Conservation (phyloP, 1,284 basidiomycete genomes). For the Irpex sp. region DNA sequence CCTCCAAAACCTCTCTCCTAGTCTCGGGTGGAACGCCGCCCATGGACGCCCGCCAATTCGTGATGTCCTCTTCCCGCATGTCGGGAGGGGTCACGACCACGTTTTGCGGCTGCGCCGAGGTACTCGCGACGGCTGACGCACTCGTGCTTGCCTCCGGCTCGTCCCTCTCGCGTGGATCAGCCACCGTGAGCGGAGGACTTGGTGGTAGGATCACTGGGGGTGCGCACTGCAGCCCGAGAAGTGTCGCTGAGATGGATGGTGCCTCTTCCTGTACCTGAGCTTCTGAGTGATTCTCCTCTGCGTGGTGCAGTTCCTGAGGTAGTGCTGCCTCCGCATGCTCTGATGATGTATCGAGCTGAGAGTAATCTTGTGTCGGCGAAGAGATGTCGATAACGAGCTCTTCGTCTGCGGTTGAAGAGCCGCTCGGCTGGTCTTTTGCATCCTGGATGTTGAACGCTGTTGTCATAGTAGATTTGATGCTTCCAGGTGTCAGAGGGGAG, state of each 20-base stretch:
- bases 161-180: constrained; percentile 6
- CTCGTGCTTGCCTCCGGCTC: constrained; percentile 12
- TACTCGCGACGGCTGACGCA: constrained; percentile 11
- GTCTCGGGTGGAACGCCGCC: constrained; percentile 5
- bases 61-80: constrained; percentile 26
- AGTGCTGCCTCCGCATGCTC: background rate
- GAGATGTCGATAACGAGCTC: background rate
- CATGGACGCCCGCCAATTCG: constrained; percentile 18
- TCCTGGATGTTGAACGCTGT: constrained; percentile 1
- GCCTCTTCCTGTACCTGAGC: constrained; percentile 1
- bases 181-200: constrained; percentile 18
- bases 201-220: constrained; percentile 13
- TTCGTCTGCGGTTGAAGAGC: background rate
- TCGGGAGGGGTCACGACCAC: constrained; percentile 1
- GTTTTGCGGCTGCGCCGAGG: constrained; percentile 2
- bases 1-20: constrained; percentile 3
- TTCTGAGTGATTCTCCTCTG: background rate
- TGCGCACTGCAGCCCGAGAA: constrained; percentile 9
- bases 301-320: background rate
- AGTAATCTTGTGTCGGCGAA: background rate
- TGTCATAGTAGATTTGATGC: constrained; percentile 5
- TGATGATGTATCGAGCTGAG: background rate
- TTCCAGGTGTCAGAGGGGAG: constrained; percentile 10
- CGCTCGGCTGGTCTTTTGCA: background rate
- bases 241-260: background rate